Evolutionary conservation across 129 eudicot genomes (phyloP).

Genomic region (Apium graveolens): DNA sequence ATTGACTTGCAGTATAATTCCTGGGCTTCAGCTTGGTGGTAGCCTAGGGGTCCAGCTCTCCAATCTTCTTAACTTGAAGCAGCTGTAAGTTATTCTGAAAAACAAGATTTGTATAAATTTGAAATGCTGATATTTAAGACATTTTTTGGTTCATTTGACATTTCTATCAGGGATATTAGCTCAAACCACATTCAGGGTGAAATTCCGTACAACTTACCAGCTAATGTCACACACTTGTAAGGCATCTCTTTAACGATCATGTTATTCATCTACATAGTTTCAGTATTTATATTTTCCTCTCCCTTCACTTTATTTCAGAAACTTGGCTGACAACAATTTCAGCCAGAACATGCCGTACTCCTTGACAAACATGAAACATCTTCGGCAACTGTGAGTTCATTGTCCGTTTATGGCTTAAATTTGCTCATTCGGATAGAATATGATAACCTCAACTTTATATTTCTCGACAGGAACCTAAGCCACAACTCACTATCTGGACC

Average conservation of each 20-base stretch:
- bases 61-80: conserved; percentile 56
- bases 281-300: not conserved
- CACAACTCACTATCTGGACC: conserved; percentile 71
- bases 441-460: conserved; percentile 18
- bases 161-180: conserved; percentile 61
- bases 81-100: conserved; percentile 42
- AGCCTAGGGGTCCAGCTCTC: conserved; percentile 55
- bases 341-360: conserved; percentile 61
- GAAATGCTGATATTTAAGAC: not conserved
- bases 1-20: conserved; percentile 44
- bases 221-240: conserved; percentile 76
- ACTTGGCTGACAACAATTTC: conserved; percentile 74
- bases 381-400: conserved; percentile 69
- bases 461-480: conserved; percentile 75
- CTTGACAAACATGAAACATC: conserved; percentile 43
- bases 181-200: conserved; percentile 59
- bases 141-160: not conserved
- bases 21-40: conserved; percentile 60
- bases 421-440: not conserved
- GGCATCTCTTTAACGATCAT: conserved; percentile 20
- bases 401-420: not conserved
- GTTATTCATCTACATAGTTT: not conserved
- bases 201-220: conserved; percentile 69
- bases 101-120: not conserved
- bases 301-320: conserved; percentile 35